Evolutionary conservation across 2,329 filamentous ascomycete genomes (phyloP).

Genomic region (Penicillium rolfsii): DNA sequence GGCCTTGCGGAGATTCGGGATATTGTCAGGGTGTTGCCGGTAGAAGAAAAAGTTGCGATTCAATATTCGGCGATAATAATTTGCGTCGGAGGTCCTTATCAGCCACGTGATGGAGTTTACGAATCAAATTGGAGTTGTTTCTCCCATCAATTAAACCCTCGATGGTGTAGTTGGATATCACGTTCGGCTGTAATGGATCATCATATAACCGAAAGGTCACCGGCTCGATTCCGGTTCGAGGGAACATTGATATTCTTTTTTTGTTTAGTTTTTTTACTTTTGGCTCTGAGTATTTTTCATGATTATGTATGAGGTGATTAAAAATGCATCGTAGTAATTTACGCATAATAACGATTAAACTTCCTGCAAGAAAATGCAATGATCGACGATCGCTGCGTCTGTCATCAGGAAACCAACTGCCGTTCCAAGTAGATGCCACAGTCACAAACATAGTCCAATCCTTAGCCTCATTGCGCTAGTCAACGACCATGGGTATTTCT

Average conservation of each 20-base stretch:
- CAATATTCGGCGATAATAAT: conserved; percentile 10
- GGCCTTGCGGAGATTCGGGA: not conserved
- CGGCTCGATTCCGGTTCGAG: conserved; percentile 11
- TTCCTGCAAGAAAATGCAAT: no score
- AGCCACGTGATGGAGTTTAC: conserved; percentile 25
- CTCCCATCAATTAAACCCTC: conserved; percentile 6
- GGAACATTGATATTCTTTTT: conserved; percentile 6
- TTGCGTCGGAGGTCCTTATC: conserved; percentile 28
- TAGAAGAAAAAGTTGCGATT: conserved; percentile 13
- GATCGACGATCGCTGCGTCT: no score
- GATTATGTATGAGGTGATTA: not conserved
- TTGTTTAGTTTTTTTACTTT: not conserved
- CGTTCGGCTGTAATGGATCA: conserved; percentile 9
- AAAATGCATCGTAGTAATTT: not conserved
- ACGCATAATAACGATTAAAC: no score
- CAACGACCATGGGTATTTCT: no score
- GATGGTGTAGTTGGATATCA: conserved; percentile 12
- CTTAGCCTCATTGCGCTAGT: no score
- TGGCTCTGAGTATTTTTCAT: not conserved
- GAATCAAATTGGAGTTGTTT: not conserved
- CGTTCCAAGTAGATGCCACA: no score
- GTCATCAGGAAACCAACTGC: no score
- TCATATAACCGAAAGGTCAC: conserved; percentile 11
- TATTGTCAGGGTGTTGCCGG: conserved; percentile 10
- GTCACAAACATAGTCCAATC: no score